These are phyloP conservation scores for Atalantia buxifolia DNA, from an alignment of 345 rosid genomes.

Conservation along the genomic window DNA sequence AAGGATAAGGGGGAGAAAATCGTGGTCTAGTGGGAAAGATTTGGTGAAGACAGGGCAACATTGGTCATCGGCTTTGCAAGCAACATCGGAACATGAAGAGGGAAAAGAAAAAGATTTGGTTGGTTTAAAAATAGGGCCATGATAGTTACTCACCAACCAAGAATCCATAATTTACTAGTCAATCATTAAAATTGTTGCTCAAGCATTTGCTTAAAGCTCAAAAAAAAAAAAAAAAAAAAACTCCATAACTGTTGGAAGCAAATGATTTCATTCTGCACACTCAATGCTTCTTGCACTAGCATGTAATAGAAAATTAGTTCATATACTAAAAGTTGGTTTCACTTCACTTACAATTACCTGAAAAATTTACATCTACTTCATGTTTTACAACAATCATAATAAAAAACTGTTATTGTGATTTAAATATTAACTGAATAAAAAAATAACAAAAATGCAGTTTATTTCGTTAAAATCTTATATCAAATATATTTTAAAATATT, in stretches of 20 bases:
- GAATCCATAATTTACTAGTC: neutral
- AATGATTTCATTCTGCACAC: neutral
- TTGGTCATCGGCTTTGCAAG: constrained; percentile 2
- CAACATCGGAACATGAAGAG: neutral
- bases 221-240: neutral
- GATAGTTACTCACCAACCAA: constrained; percentile 16
- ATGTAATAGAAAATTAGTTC: too few relatives aligned
- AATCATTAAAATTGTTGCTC: constrained; percentile 12
- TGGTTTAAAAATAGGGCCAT: neutral
- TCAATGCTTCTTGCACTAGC: neutral
- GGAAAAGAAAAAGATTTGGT: neutral
- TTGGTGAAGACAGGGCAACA: neutral
- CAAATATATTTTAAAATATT: too few relatives aligned
- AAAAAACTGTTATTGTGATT: too few relatives aligned
- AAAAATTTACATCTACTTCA: neutral
- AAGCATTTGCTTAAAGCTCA: constrained; percentile 15
- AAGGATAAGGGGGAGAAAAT: neutral
- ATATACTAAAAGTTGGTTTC: too few relatives aligned
- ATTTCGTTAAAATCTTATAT: too few relatives aligned
- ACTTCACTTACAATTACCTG: too few relatives aligned
- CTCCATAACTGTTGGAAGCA: constrained; percentile 18
- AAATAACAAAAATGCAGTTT: too few relatives aligned
- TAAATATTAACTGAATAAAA: too few relatives aligned
- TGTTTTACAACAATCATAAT: too few relatives aligned
- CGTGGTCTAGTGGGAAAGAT: neutral